phyloP scores from a whole-genome alignment of 1,284 basidiomycete species.

The Rhodotorula glutinis region DNA sequence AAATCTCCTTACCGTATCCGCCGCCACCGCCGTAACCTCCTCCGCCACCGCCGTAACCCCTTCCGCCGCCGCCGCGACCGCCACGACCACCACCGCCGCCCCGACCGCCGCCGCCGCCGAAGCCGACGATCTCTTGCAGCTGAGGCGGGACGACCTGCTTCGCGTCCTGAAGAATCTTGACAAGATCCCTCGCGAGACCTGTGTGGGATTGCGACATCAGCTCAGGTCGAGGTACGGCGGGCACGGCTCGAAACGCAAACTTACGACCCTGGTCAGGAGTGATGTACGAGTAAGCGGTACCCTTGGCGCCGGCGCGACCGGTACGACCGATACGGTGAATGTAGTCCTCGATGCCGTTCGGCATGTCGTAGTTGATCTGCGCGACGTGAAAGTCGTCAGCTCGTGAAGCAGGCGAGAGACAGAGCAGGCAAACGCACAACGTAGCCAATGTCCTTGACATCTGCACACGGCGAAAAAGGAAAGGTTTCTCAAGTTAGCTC shows the following conservation, averaged over 20 bases:
- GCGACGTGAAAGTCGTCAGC: neutral
- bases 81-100: constrained; percentile 25
- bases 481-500: neutral
- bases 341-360: constrained; percentile 52
- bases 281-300: constrained; percentile 94
- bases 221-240: no score
- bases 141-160: constrained; percentile 84
- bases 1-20: constrained; percentile 5
- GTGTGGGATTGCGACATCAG: constrained; percentile 45
- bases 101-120: constrained; percentile 55
- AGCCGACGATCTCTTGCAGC: constrained; percentile 88
- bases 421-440: constrained; percentile 18
- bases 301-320: constrained; percentile 63
- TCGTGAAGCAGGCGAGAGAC: neutral
- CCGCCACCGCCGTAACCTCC: constrained; percentile 1
- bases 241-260: neutral
- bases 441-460: constrained; percentile 40
- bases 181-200: constrained; percentile 89
- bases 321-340: constrained; percentile 87
- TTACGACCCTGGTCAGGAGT: constrained; percentile 46
- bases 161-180: constrained; percentile 83
- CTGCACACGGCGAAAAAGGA: constrained; percentile 6
- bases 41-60: neutral
- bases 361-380: constrained; percentile 40
- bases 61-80: constrained; percentile 30